Evolutionary conservation across 2,329 filamentous ascomycete species (phyloP), one percentile per base, ranked within the genome.

Genomic region (Massarina eburnea): DNA sequence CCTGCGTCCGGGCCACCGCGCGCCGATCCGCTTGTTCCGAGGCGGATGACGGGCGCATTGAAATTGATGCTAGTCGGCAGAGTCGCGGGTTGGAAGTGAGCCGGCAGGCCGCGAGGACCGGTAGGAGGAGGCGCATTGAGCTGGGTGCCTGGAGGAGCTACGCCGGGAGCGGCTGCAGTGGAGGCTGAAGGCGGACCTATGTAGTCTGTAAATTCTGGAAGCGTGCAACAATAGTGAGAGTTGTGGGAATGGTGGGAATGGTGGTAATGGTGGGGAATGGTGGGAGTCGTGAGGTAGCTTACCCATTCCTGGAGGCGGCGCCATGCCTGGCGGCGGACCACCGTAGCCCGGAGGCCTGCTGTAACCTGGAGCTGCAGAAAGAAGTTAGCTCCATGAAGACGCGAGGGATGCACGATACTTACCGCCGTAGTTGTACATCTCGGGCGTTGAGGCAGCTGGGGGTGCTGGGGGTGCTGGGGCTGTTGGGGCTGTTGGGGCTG

Each of bases 1-100:
- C 55, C 76, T 77, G 70, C 71, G 36, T 69, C 68, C 29, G 45
- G 24, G 27, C 71, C 63, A 20, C 84, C 76, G 63, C 89, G 89
- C n/a, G 80, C 72, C 2, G 83, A 71, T 17, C 75, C 81, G 3
- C 85, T 81, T 1, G 91, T 92, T 33, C 92, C 94, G 36, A 99
- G 81, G 44, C 94, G 88, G 65, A 99, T 97, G 49, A 97, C 91
- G 45, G 92, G 91, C 27, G 94, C 94, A 64, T 89, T 95, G 77
- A 97, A 96, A 76, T 99, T 96, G 77, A 99, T 96, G 70, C 95
- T 95, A 14, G 9, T 30, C 41, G 92, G 91, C 80, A 96, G 89
- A 67, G 94, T 96, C 40, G 88, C 78, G 8, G 92, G 84, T 76
- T 95, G 89, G 73, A 96, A 96, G 71, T 84, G 89, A 48, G 85